phyloP scores from a whole-genome alignment of 768 basidiomycete genomes.

The Psilocybe tampanensis region DNA sequence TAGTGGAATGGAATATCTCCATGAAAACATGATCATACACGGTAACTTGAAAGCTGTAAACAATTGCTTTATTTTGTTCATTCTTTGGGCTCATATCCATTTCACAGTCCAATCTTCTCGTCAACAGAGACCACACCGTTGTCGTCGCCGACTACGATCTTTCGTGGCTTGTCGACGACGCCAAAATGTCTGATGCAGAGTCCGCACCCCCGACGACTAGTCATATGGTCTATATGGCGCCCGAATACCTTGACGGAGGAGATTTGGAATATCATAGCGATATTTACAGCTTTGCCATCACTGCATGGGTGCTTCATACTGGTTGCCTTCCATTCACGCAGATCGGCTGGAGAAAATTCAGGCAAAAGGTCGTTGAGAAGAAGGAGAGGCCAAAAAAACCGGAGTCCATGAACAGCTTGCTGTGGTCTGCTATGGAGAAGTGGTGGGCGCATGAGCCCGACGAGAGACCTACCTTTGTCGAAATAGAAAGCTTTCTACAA shows the following conservation, averaged over 20 bases:
- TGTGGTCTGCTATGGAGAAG: neutral
- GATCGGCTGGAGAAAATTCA: neutral
- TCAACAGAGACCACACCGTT: neutral
- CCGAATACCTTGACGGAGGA: slow-evolving; percentile 4
- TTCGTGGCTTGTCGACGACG: slow-evolving; percentile 3
- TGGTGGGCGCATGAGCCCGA: slow-evolving; percentile 6
- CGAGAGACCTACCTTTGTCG: slow-evolving; percentile 5
- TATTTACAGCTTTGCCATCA: slow-evolving; percentile 8
- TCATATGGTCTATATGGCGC: neutral
- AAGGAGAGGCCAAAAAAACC: slow-evolving; percentile 2
- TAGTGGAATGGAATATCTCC: slow-evolving; percentile 5
- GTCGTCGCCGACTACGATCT: slow-evolving; percentile 3
- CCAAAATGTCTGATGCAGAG: neutral
- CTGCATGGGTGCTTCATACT: slow-evolving; percentile 2
- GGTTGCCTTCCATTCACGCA: slow-evolving; percentile 4
- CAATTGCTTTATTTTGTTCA: neutral
- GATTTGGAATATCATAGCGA: slow-evolving; percentile 1
- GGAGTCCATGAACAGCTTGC: neutral
- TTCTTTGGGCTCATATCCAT: neutral
- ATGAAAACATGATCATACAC: slow-evolving; percentile 1
- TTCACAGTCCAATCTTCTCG: neutral
- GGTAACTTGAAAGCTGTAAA: slow-evolving; percentile 3
- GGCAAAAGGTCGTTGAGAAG: neutral
- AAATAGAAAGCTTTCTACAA: neutral
- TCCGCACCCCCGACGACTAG: neutral